These are phyloP conservation scores for Citrus mangshanensis DNA, from an alignment of 345 rosid species.

Conservation along the genomic window DNA sequence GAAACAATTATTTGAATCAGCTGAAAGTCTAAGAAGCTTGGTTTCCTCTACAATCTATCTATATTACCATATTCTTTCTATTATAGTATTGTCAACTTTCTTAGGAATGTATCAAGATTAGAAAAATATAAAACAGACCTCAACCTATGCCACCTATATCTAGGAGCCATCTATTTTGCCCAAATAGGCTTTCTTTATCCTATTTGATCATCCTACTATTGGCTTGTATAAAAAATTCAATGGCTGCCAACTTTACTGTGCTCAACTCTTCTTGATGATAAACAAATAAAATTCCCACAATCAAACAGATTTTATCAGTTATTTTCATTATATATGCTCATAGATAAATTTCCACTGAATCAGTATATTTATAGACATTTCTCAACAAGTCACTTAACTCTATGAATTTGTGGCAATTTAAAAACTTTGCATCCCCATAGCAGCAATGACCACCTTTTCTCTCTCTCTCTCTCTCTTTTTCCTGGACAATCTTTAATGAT, in stretches of 20 bases:
- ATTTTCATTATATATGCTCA: background rate
- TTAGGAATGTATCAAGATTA: background rate
- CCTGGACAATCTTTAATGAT: background rate
- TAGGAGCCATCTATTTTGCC: slow-evolving; percentile 2
- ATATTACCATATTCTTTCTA: background rate
- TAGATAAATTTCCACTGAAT: background rate
- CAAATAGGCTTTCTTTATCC: background rate
- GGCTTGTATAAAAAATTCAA: background rate
- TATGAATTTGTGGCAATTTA: background rate
- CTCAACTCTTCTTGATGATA: background rate
- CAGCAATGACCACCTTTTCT: background rate
- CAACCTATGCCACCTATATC: background rate
- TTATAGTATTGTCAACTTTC: background rate
- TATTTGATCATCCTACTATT: background rate
- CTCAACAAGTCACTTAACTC: background rate
- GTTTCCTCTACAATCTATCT: background rate
- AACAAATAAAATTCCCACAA: background rate
- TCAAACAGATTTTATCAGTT: background rate
- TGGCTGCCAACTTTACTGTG: background rate
- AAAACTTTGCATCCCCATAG: background rate
- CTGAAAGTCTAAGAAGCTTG: background rate
- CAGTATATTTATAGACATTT: background rate
- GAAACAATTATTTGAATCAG: background rate
- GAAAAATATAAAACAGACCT: background rate
- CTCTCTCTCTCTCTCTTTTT: no score